Evolutionary conservation across 768 basidiomycete species (phyloP), one percentile per base, ranked within the genome.

Genomic region (Rickenella mellea): DNA sequence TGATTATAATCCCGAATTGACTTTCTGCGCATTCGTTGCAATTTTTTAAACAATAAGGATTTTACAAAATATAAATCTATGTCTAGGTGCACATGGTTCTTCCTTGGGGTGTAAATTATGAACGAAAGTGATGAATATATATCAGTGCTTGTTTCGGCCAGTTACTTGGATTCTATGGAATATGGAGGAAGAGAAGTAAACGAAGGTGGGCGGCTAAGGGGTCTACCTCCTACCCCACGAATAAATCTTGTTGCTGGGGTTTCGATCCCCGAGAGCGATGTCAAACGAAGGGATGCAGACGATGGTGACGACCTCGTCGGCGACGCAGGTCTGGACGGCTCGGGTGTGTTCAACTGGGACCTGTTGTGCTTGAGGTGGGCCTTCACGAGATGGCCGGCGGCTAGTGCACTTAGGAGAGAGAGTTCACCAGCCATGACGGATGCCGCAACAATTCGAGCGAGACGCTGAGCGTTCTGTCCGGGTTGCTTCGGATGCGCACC

Each of bases 351-450:
- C 14, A 81, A 72, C 53, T 78, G 79, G 40, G 82, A 85, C 42
- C 93, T 75, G 58, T 98, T 98, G 67, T 93, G 92, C 27, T 78
- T 80, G 63, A 96, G 75, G 58, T 97, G 92, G 21, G 93, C 93
- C 28, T 83, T 76, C 55, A 98, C 91, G 47, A 98, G 73, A 56
- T 96, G 92, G 0, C 94, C 94, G 3, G 91, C 92, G 1, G 93
- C 93, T 27, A 99, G 75, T 2, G 96, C 93, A 49, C 81, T 82
- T 58, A 99, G 72, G 47, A 99, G 70, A 12, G 85, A 88, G 25
- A 98, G 69, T 62, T 99, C 96, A 27, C 96, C 96, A 2, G 96
- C 94, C 91, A 98, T 96, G 54, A 99, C 96, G 0, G 89, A 74
- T 0, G 91, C 79, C 27, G 83, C 83, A 50, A 99, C 86, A 55